These are phyloP conservation scores for Boletus speciosus DNA, from an alignment of 768 basidiomycete species.

Conservation along the genomic window DNA sequence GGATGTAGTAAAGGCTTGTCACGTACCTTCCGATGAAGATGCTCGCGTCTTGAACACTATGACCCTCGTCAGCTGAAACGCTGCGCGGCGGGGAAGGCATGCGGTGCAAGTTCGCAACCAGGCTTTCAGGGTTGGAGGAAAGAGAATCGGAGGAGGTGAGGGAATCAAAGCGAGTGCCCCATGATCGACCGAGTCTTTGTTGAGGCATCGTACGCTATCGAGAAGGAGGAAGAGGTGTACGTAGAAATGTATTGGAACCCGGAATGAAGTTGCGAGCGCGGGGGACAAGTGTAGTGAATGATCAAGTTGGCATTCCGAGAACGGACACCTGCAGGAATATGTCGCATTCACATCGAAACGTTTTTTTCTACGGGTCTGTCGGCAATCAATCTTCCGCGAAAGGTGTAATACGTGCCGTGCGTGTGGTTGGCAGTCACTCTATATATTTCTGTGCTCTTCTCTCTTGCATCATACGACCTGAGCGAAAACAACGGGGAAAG, in stretches of 20 bases:
- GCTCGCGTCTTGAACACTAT: constrained; percentile 55
- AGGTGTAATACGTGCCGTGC: constrained; percentile 14
- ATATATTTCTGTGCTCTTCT: constrained; percentile 27
- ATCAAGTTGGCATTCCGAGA: constrained; percentile 23
- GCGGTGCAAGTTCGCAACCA: constrained; percentile 4
- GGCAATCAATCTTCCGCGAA: constrained; percentile 29
- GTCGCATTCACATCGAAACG: constrained; percentile 16
- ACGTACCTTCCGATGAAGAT: constrained; percentile 80
- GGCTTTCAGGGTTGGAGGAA: constrained; percentile 34
- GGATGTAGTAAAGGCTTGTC: neutral
- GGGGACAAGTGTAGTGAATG: constrained; percentile 11
- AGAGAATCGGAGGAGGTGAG: constrained; percentile 50
- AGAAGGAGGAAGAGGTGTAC: constrained; percentile 4
- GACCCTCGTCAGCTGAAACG: constrained; percentile 20
- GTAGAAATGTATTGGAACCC: constrained; percentile 18
- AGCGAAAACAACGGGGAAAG: constrained; percentile 26
- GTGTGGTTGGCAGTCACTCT: constrained; percentile 16
- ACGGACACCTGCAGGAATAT: constrained; percentile 11
- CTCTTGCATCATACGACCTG: constrained; percentile 22
- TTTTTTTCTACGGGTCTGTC: constrained; percentile 8
- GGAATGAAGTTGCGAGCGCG: constrained; percentile 3
- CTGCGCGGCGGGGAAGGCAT: constrained; percentile 14
- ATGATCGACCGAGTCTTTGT: constrained; percentile 46
- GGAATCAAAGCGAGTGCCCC: constrained; percentile 74
- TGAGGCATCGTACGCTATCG: constrained; percentile 41